phyloP scores from a whole-genome alignment of 345 rosid genomes.

The Acer campestre region DNA sequence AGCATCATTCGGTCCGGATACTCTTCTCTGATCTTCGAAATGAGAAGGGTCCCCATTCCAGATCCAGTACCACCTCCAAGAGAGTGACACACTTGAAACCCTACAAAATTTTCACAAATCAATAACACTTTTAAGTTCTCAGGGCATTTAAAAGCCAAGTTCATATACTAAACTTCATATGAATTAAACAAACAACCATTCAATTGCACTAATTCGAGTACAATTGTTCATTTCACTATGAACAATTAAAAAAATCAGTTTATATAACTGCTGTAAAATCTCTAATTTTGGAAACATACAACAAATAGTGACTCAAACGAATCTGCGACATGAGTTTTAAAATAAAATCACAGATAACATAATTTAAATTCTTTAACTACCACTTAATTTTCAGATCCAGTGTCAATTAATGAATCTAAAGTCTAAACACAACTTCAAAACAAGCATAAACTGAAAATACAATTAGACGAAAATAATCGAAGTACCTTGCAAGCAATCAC shows the following conservation, averaged over 20 bases:
- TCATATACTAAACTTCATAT: too few species aligned
- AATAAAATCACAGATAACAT: too few species aligned
- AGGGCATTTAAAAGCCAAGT: background rate
- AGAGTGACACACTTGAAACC: conserved; percentile 75
- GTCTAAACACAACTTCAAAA: too few species aligned
- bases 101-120: conserved; percentile 28
- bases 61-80: conserved; percentile 77
- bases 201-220: background rate
- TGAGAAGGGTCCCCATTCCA: conserved; percentile 73
- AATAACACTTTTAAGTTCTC: background rate
- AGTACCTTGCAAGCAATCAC: conserved; percentile 60
- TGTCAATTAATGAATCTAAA: too few species aligned
- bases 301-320: too few species aligned
- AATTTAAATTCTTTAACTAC: too few species aligned
- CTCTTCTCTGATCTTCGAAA: conserved; percentile 71
- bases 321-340: too few species aligned
- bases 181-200: background rate
- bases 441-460: background rate
- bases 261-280: too few species aligned
- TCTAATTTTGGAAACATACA: too few species aligned
- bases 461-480: background rate
- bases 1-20: conserved; percentile 77
- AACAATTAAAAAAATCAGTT: too few species aligned
- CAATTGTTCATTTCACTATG: too few species aligned
- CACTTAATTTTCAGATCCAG: too few species aligned